phyloP scores from a whole-genome alignment of 257 asterid species.

The Rauvolfia tetraphylla region DNA sequence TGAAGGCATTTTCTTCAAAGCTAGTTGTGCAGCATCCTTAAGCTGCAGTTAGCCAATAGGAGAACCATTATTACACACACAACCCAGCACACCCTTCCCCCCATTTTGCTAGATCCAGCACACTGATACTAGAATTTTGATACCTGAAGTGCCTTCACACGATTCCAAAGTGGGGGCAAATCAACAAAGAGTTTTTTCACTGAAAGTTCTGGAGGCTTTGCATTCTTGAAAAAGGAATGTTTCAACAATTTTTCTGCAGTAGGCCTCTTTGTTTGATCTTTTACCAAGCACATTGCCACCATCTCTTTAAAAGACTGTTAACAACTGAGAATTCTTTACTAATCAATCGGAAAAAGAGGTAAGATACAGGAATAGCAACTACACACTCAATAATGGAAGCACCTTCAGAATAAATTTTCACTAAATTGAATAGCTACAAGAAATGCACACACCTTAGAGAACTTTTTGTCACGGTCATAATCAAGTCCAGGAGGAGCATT shows the following conservation, averaged over 20 bases:
- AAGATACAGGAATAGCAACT: neutral
- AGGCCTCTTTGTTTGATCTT: conserved; percentile 98
- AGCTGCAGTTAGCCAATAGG: conserved; percentile 45
- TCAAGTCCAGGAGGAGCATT: conserved; percentile 99
- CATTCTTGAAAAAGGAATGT: conserved; percentile 88
- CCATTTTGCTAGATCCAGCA: too few species aligned
- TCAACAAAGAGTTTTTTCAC: conserved; percentile 77
- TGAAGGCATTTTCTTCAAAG: conserved; percentile 87
- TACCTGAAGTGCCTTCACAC: conserved; percentile 97
- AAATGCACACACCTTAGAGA: conserved; percentile 69
- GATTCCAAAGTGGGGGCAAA: conserved; percentile 91
- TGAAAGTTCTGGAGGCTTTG: conserved; percentile 88
- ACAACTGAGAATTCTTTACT: conserved; percentile 26
- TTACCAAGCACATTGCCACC: conserved; percentile 99
- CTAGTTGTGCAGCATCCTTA: conserved; percentile 97
- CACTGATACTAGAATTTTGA: conserved; percentile 14
- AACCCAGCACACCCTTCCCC: conserved; percentile 17
- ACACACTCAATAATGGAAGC: neutral
- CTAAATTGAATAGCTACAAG: neutral
- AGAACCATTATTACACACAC: conserved; percentile 16
- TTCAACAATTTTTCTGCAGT: conserved; percentile 90
- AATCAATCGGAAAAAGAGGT: conserved; percentile 15
- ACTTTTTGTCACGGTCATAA: conserved; percentile 96
- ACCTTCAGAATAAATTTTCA: neutral
- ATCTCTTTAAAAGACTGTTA: conserved; percentile 94